Conservation (phyloP, 305 asterid genomes). For the Fraxinus albicans region DNA sequence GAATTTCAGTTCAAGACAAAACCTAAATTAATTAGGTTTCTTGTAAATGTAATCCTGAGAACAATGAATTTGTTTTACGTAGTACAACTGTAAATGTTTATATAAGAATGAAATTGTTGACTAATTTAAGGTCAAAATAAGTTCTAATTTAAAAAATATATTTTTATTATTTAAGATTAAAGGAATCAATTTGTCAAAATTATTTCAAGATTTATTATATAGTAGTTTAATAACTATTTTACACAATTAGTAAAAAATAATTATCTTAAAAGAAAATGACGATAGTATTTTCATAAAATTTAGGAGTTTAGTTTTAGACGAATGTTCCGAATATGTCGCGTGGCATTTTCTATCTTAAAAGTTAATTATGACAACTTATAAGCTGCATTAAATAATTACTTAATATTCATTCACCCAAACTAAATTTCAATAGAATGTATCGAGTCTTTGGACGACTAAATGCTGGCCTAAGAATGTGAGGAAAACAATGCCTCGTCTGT, state of each 20-base stretch:
- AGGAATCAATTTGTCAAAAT: not conserved
- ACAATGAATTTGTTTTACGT: not conserved
- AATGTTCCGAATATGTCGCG: not conserved
- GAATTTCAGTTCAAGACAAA: slow-evolving; percentile 9
- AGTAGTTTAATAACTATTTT: not conserved
- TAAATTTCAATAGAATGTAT: not conserved
- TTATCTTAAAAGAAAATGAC: not conserved
- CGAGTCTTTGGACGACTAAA: not conserved
- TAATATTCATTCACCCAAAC: not conserved
- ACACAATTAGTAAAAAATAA: not conserved
- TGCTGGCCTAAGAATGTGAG: not conserved
- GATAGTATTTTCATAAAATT: not conserved
- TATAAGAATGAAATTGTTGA: not conserved
- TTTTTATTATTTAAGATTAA: not conserved
- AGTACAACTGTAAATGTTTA: not conserved
- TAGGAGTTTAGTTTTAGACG: not conserved
- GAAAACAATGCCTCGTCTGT: not conserved
- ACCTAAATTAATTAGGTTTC: not conserved
- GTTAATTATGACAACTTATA: not conserved
- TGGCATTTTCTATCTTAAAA: not conserved
- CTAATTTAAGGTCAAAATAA: not conserved
- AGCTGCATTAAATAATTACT: not conserved
- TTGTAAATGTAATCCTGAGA: not conserved
- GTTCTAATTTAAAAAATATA: not conserved
- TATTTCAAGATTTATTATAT: not conserved